phyloP scores from a whole-genome alignment of 2,329 filamentous ascomycete genomes.

The Hysterium pulicare region DNA sequence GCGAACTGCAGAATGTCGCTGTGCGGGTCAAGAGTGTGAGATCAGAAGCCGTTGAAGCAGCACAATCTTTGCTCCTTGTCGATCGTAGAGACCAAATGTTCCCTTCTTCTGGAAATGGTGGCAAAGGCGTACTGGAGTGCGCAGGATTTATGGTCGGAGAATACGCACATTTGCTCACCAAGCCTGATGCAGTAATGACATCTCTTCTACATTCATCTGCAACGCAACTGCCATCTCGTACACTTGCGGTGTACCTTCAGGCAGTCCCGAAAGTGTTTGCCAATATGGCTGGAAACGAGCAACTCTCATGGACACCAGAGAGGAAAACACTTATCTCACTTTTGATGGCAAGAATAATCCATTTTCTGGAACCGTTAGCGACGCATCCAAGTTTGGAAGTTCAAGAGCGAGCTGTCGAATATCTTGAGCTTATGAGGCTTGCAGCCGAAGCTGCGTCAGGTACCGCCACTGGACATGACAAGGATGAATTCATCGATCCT shows the following conservation, averaged over 20 bases:
- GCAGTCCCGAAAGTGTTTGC: conserved; percentile 83
- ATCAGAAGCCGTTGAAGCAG: conserved; percentile 74
- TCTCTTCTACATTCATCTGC: conserved; percentile 67
- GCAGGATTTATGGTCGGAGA: conserved; percentile 86
- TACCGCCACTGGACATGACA: conserved; percentile 55
- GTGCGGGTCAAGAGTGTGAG: conserved; percentile 87
- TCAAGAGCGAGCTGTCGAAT: conserved; percentile 90
- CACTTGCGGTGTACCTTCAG: conserved; percentile 78
- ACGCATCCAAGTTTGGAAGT: conserved; percentile 87
- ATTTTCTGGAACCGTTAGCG: conserved; percentile 75
- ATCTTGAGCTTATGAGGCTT: conserved; percentile 82
- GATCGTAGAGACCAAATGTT: conserved; percentile 59
- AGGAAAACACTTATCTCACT: conserved; percentile 72
- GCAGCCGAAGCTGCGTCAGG: conserved; percentile 75
- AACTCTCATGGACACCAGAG: conserved; percentile 66
- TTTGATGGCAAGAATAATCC: conserved; percentile 75
- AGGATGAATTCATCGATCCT: conserved; percentile 68
- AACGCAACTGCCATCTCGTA: conserved; percentile 57
- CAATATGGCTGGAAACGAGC: conserved; percentile 63
- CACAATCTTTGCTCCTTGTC: conserved; percentile 68
- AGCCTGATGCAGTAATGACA: conserved; percentile 69
- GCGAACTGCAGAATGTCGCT: conserved; percentile 83
- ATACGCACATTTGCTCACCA: conserved; percentile 69
- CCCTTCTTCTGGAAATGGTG: conserved; percentile 48
- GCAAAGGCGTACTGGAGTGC: conserved; percentile 66